Conservation (phyloP, 805 yeast species). For the Cyberlindnera veronae region DNA sequence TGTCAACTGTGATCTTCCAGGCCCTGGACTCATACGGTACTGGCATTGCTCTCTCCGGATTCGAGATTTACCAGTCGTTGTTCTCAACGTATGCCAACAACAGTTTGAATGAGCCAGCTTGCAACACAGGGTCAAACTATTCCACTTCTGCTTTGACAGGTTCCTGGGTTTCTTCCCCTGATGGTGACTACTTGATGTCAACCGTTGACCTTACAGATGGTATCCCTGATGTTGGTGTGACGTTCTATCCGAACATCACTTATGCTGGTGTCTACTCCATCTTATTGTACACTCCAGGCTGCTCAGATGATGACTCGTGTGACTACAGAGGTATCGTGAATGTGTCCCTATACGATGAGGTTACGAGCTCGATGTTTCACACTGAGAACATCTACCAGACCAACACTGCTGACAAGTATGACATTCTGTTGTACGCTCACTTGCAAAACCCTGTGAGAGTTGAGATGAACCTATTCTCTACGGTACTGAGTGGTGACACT, state of each 20-base stretch:
- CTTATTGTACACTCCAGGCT: slow-evolving; percentile 83
- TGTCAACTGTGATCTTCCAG: slow-evolving; percentile 59
- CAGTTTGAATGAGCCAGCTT: slow-evolving; percentile 62
- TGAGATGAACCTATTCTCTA: slow-evolving; percentile 35
- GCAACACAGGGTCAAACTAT: slow-evolving; percentile 29
- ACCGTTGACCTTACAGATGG: slow-evolving; percentile 32
- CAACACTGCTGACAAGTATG: slow-evolving; percentile 77
- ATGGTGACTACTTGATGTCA: slow-evolving; percentile 35
- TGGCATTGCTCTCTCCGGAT: slow-evolving; percentile 65
- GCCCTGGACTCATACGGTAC: slow-evolving; percentile 67
- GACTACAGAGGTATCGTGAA: slow-evolving; percentile 68
- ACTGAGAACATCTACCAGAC: slow-evolving; percentile 66
- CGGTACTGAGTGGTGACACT: slow-evolving; percentile 24
- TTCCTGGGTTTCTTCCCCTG: slow-evolving; percentile 29
- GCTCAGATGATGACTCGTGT: slow-evolving; percentile 67
- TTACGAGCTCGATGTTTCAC: slow-evolving; percentile 34
- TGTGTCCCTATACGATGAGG: slow-evolving; percentile 56
- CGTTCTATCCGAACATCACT: slow-evolving; percentile 64
- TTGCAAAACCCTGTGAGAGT: slow-evolving; percentile 48
- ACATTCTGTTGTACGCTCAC: slow-evolving; percentile 68
- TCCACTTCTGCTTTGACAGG: slow-evolving; percentile 30
- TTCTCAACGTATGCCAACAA: slow-evolving; percentile 71
- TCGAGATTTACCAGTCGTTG: slow-evolving; percentile 59
- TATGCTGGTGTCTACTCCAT: slow-evolving; percentile 74
- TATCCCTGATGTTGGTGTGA: slow-evolving; percentile 36